Base-by-base conservation (phyloP, 176 grass and related monocot species). In the Zea luxurians region DNA sequence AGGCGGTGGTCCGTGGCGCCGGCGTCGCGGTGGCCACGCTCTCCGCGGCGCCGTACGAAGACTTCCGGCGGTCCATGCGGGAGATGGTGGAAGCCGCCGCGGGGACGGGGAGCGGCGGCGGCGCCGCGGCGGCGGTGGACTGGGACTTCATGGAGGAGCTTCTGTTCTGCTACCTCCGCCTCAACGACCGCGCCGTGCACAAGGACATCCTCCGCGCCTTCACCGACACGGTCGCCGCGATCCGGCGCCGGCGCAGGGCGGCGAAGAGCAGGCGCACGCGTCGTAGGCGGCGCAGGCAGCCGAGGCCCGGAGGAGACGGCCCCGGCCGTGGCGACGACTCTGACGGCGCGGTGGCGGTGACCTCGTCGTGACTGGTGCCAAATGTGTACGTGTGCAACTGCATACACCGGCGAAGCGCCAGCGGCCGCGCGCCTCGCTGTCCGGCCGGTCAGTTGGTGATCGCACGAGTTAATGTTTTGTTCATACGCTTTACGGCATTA, bases 81-180 rank as follows among this genome's bases (percentile, higher is more conserved):
- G 87, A 85, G 72, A 89, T 89, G 87, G 71, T 74, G 53, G 77
- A 80, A 70, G 63, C 15, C 72, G 69, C 52, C 52, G 34, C 46
- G 3, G 54, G 1, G 2, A 12, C 0, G 34, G 35, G 4, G 5
- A 48, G 4, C 52, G 61, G 20, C 63, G 62, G 20, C 59, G 5
- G 16, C 8, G 17, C 10, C 17, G 16, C 71, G 57, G 20, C 78
- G 59, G 66, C 50, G 43, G 85, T 82, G 58, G 79, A 87, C 60
- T 89, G 87, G 82, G 78, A 78, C 35, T 77, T 89, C 66, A 82
- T 89, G 87, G 73, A 89, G 82, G 87, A 89, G 82, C 58, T 89
- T n/a, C 78, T 89, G 4, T 81, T 81, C 66, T 89, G 82, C 82
- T 89, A 81, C 78, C 82, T 89, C 46, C 68, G 46, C 73, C 77